phyloP scores from a whole-genome alignment of 257 asterid species.

The Plectranthus barbatus region DNA sequence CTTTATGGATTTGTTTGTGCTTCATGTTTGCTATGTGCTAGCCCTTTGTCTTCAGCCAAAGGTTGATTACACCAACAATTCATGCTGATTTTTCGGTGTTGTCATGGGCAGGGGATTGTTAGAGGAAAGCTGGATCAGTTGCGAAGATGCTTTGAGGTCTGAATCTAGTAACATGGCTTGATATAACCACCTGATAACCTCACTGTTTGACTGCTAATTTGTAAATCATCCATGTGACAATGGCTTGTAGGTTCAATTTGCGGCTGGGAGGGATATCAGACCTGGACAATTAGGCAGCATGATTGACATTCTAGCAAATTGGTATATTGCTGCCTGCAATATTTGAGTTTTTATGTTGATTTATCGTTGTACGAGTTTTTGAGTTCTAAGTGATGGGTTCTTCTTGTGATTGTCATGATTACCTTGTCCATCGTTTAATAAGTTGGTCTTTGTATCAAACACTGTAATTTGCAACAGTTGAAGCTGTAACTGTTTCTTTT shows the following conservation, averaged over 20 bases:
- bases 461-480: background rate
- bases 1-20: constrained; percentile 1
- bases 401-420: background rate
- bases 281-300: constrained; percentile 79
- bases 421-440: background rate
- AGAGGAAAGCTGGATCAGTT: constrained; percentile 96
- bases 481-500: background rate
- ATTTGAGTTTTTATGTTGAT: background rate
- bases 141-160: constrained; percentile 95
- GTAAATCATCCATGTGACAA: constrained; percentile 7
- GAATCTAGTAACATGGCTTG: constrained; percentile 15
- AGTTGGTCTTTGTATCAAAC: background rate
- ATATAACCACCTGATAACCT: background rate
- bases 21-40: background rate
- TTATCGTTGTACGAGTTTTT: constrained; percentile 1
- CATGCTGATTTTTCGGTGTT: constrained; percentile 6
- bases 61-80: background rate
- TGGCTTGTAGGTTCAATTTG: constrained; percentile 79
- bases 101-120: constrained; percentile 66
- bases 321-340: constrained; percentile 35
- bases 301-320: constrained; percentile 55
- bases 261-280: constrained; percentile 96
- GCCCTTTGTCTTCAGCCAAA: background rate
- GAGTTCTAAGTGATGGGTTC: background rate
- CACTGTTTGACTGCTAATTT: constrained; percentile 1